Evolutionary conservation across 441 rosid genomes (phyloP), one percentile per base, ranked within the genome.

Genomic region (Erodium chrysanthum): DNA sequence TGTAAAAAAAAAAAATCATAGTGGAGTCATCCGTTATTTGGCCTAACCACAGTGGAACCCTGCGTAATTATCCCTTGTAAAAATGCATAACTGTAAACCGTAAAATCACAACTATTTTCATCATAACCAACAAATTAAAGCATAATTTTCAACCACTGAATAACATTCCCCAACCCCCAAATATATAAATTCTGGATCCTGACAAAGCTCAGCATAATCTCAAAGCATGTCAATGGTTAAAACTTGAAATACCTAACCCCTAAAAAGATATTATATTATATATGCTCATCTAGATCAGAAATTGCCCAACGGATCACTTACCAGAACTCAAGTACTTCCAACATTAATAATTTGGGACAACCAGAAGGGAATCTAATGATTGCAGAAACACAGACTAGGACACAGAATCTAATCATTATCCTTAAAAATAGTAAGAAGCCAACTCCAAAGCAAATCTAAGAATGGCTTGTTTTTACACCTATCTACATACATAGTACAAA

Each of bases 361-460:
- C 22, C 20, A 0, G 4, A 37, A 21, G 3, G 7, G 64, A 68
- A 68, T 46, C 75, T 67, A 67, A 71, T 66, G 15, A 75, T 66
- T 66, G 29, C 27, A 17, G 9, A 15, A 63, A 65, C 18, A 17
- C 20, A 15, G 56, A 48, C 20, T n/a, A 4, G 1, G 0, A 3
- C n/a, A 17, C 18, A 48, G 56, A 48, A 48, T 48, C 20, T 48
- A 48, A 48, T 48, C 56, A 48, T 48, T 48, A 15, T 14, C 56
- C 5, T 2, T n/a, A 48, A 48, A 7, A 48, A 48, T n/a, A n/a
- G 20, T 48, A 15, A 14, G 5, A 48, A 14, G 56, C 56, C 56
- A n/a, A 48, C 12, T 15, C n/a, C n/a, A n/a, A n/a, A n/a, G 18
- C 56, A 48, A 14, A 48, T 7, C 18, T n/a, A 48, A 48, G 20